phyloP scores from a whole-genome alignment of 1,284 basidiomycete genomes.

The Austropuccinia psidii region DNA sequence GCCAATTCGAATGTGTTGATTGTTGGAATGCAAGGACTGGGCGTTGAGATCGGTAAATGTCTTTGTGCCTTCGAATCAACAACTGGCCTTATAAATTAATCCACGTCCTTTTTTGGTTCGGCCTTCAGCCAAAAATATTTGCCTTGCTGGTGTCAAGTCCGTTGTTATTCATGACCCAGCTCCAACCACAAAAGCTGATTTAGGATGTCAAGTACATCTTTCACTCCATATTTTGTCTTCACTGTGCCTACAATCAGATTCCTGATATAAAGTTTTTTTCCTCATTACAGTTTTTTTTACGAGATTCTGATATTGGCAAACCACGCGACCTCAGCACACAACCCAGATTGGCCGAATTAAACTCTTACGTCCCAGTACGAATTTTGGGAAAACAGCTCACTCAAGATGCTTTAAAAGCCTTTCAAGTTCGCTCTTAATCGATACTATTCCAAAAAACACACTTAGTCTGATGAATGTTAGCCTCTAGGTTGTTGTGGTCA shows the following conservation, averaged over 20 bases:
- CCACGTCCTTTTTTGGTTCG: neutral
- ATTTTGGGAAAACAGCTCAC: neutral
- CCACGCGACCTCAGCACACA: slow-evolving; percentile 76
- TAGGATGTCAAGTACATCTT: slow-evolving; percentile 73
- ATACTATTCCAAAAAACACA: neutral
- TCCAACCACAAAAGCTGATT: slow-evolving; percentile 73
- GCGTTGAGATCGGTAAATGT: slow-evolving; percentile 81
- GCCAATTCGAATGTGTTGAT: slow-evolving; percentile 91
- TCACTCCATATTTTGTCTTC: slow-evolving; percentile 3
- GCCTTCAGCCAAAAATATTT: slow-evolving; percentile 86
- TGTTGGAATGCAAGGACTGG: slow-evolving; percentile 84
- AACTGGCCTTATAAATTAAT: slow-evolving; percentile 35
- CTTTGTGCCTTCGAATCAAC: slow-evolving; percentile 5
- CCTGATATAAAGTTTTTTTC: slow-evolving; percentile 35
- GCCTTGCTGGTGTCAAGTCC: slow-evolving; percentile 92
- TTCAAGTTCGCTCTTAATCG: slow-evolving; percentile 14
- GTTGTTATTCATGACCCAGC: slow-evolving; percentile 94
- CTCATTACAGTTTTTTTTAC: slow-evolving; percentile 75
- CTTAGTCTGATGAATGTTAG: neutral
- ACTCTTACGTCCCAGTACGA: slow-evolving; percentile 83
- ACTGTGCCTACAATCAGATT: neutral
- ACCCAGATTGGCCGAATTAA: slow-evolving; percentile 87
- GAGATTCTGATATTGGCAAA: slow-evolving; percentile 76
- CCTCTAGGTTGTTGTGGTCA: slow-evolving; percentile 75
- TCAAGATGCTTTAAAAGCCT: slow-evolving; percentile 14